Evolutionary conservation across 1,284 basidiomycete species (phyloP).

Genomic region (Neotropicomus parvogracilis): DNA sequence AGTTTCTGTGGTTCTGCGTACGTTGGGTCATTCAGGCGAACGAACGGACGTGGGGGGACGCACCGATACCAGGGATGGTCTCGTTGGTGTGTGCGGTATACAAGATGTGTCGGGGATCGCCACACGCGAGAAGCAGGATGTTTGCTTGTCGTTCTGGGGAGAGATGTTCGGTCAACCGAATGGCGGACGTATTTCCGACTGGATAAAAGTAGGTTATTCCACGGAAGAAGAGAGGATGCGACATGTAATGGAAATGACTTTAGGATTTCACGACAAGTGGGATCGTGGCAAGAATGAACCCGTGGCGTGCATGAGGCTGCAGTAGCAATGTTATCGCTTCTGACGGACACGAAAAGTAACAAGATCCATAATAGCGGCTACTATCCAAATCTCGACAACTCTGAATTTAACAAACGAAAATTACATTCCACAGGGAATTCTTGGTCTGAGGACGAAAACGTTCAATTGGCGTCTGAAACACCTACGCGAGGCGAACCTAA

Average conservation of each 20-base stretch:
- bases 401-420: too few species aligned
- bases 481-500: too few species aligned
- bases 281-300: too few species aligned
- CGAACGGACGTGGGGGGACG: background rate
- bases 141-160: slow-evolving; percentile 44
- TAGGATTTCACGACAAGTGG: too few species aligned
- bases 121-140: slow-evolving; percentile 53
- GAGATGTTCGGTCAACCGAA: slow-evolving; percentile 47
- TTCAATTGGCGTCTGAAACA: too few species aligned
- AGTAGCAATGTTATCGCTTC: too few species aligned
- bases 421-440: too few species aligned
- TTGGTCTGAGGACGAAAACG: too few species aligned
- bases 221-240: slow-evolving; percentile 32
- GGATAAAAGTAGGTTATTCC: slow-evolving; percentile 48
- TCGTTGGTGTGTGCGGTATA: slow-evolving; percentile 40
- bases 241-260: slow-evolving; percentile 30
- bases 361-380: too few species aligned
- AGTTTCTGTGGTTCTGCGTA: slow-evolving; percentile 36
- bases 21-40: background rate
- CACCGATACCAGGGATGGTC: slow-evolving; percentile 7
- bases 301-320: too few species aligned
- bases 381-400: too few species aligned
- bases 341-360: too few species aligned
- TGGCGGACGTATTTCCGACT: slow-evolving; percentile 53
- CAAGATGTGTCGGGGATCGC: slow-evolving; percentile 54